phyloP scores from a whole-genome alignment of 1,284 basidiomycete genomes.

The Rhodotorula glutinis region DNA sequence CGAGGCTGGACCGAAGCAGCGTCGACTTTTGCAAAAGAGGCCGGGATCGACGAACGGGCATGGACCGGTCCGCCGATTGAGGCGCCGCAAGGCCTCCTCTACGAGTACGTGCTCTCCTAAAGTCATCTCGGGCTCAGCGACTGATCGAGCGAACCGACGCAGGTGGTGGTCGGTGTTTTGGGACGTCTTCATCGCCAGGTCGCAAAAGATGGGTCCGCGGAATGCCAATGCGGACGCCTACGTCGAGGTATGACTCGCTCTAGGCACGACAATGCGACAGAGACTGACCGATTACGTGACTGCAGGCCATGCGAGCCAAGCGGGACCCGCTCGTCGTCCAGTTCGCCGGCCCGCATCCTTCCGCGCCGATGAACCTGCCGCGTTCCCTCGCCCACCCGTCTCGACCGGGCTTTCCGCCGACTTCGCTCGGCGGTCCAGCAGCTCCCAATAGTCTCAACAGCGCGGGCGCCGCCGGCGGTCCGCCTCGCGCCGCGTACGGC shows the following conservation, averaged over 20 bases:
- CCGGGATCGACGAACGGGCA: constrained; percentile 34
- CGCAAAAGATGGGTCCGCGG: constrained; percentile 46
- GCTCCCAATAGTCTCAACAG: background rate
- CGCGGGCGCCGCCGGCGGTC: constrained; percentile 2
- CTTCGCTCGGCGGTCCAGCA: background rate
- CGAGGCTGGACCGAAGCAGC: constrained; percentile 38
- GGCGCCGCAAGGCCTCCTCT: constrained; percentile 49
- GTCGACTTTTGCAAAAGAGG: constrained; percentile 32
- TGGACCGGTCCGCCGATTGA: constrained; percentile 47
- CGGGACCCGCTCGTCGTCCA: constrained; percentile 33
- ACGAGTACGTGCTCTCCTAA: constrained; percentile 47
- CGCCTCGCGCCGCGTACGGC: constrained; percentile 18
- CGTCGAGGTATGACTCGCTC: constrained; percentile 44
- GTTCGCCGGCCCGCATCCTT: constrained; percentile 19
- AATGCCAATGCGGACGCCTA: constrained; percentile 47
- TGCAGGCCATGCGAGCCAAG: constrained; percentile 36
- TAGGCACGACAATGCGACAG: no score
- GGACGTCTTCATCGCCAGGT: constrained; percentile 50
- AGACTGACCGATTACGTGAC: no score
- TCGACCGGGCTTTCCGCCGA: constrained; percentile 3
- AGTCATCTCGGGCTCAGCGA: background rate
- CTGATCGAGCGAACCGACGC: background rate
- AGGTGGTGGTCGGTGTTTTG: constrained; percentile 52
- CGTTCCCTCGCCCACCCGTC: constrained; percentile 36
- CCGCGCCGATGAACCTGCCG: constrained; percentile 27